Evolutionary conservation across 805 yeast species (phyloP).

Genomic region (Myxozyma lipomycoides): DNA sequence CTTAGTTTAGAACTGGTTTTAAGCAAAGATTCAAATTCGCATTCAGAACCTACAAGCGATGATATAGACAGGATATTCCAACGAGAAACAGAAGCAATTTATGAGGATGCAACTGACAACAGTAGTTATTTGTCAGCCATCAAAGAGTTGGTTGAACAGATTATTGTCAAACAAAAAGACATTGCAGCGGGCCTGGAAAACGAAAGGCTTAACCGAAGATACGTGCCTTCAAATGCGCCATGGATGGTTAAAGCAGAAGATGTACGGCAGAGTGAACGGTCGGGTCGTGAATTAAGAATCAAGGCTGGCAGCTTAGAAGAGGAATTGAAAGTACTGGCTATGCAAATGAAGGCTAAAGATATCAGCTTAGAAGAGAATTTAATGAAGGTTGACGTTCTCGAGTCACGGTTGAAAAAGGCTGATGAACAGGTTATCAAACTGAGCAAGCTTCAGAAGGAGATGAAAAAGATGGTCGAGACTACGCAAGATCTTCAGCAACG

Average conservation of each 20-base stretch:
- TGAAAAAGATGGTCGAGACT: constrained; percentile 13
- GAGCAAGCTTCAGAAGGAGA: constrained; percentile 26
- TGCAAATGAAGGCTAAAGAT: constrained; percentile 27
- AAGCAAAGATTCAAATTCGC: too few relatives aligned
- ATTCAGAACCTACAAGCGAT: background rate
- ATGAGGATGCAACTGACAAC: background rate
- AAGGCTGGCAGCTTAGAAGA: constrained; percentile 24
- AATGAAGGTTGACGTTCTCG: constrained; percentile 28
- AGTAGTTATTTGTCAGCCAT: too few relatives aligned
- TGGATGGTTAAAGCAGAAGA: constrained; percentile 29
- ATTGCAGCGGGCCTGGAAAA: too few relatives aligned
- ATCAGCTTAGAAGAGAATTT: constrained; percentile 31
- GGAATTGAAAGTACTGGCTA: constrained; percentile 26
- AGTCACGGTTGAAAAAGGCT: constrained; percentile 26
- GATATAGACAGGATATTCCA: background rate
- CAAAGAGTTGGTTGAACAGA: too few relatives aligned
- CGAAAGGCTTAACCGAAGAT: too few relatives aligned
- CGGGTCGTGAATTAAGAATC: constrained; percentile 13
- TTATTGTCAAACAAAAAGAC: too few relatives aligned
- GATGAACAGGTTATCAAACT: constrained; percentile 14
- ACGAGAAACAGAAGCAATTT: background rate
- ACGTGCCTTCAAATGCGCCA: too few relatives aligned
- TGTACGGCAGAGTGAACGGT: constrained; percentile 13
- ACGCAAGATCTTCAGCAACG: constrained; percentile 2
- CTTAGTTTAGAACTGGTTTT: too few relatives aligned